Evolutionary conservation across 768 basidiomycete genomes (phyloP), one percentile per base, ranked within the genome.

Genomic region (Boletus pseudopeckii): DNA sequence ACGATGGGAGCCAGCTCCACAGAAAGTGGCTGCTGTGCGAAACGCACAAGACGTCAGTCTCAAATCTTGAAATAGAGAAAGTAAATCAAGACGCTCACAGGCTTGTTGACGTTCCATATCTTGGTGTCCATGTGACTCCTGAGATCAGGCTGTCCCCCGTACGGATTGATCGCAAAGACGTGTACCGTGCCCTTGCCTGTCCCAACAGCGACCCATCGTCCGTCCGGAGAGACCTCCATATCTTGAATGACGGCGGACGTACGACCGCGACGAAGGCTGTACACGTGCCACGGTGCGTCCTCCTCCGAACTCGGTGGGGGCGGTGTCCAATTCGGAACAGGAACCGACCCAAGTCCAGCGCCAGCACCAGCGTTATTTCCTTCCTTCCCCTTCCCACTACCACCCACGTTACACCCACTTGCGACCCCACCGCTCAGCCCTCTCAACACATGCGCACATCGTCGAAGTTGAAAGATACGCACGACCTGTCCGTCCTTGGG

Each of bases 81-180:
- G 22, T 7, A 9, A 39, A 17, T 24, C 24, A 9, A 36, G 28
- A 48, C 5, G 51, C 78, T 75, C 55, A 72, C 85, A 39, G 80
- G 59, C 45, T 77, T 76, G 5, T 71, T 67, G 3, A 70, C 68
- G 58, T 91, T 87, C 63, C 72, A 66, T 0, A 90, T 83, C 62
- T 73, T 72, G 7, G 80, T 81, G 36, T 79, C 76, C 50, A 85
- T 59, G 70, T 88, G 85, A 45, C 86, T 85, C 33, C 67, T 67
- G 32, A 80, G 70, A 70, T 90, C 84, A 2, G 85, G 74, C 33
- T 74, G 74, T 4, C 91, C 87, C 1, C 89, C 91, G 53, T 85
- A 85, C 5, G 89, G 89, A 65, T 91, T 88, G 8, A 85, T 74
- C 8, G 85, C 81, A 63, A 90, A 92, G 1, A 92, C 71, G 70